Evolutionary conservation across 495 filamentous ascomycete species (phyloP).

Genomic region (Terfezia boudieri): DNA sequence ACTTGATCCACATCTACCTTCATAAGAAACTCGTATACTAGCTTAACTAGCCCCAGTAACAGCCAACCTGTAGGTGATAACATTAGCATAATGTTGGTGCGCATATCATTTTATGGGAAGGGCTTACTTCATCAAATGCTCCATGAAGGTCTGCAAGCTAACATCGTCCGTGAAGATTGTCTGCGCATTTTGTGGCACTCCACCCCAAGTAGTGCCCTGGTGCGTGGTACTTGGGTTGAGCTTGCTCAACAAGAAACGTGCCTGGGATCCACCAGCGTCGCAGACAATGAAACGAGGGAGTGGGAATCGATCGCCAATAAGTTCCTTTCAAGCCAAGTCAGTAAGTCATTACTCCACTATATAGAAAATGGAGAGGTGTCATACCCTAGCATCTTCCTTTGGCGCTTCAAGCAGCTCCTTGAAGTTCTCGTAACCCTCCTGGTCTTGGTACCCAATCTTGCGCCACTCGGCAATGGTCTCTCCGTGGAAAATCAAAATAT

Average conservation of each 20-base stretch:
- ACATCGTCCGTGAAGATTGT: slow-evolving; percentile 99
- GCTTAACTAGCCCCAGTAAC: not conserved
- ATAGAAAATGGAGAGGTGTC: slow-evolving; percentile 12
- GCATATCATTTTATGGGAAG: slow-evolving; percentile 1
- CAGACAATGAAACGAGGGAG: slow-evolving; percentile 97
- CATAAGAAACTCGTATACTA: not conserved
- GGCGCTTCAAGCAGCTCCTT: slow-evolving; percentile 68
- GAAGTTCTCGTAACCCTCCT: slow-evolving; percentile 97
- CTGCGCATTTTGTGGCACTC: slow-evolving; percentile 72
- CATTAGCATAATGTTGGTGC: not conserved
- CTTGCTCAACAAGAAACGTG: slow-evolving; percentile 91
- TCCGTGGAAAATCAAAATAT: slow-evolving; percentile 97
- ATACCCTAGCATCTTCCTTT: slow-evolving; percentile 91
- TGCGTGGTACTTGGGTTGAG: slow-evolving; percentile 98
- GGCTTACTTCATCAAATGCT: slow-evolving; percentile 93
- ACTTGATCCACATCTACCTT: not conserved
- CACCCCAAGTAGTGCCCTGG: slow-evolving; percentile 76
- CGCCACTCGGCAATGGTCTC: slow-evolving; percentile 97
- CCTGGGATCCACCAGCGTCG: slow-evolving; percentile 93
- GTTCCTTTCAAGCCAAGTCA: slow-evolving; percentile 36
- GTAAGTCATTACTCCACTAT: not conserved
- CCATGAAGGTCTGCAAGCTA: slow-evolving; percentile 97
- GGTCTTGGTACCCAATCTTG: slow-evolving; percentile 93
- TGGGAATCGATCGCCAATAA: slow-evolving; percentile 93
- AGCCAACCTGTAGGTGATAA: not conserved